Conservation (phyloP, 139 green algal species). For the Micromonas pusilla region DNA sequence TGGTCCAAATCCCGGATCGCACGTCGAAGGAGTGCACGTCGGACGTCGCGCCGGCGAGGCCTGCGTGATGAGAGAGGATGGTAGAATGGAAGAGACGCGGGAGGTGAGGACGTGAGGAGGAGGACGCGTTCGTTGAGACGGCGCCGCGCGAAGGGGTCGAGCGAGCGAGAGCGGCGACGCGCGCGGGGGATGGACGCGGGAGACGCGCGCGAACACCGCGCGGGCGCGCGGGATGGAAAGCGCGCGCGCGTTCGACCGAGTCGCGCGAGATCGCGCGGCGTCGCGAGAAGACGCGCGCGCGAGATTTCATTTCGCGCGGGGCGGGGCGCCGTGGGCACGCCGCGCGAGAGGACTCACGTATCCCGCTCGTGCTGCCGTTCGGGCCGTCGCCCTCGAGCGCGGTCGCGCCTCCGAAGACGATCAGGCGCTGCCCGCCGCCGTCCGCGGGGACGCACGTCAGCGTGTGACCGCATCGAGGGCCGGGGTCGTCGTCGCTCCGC, state of each 20-base stretch:
- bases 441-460: constrained; percentile 75
- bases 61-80: no score
- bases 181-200: no score
- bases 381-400: constrained; percentile 66
- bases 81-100: no score
- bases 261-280: no score
- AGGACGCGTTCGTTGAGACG: not conserved
- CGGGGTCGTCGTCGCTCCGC: constrained; percentile 39
- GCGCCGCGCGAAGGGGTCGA: not conserved
- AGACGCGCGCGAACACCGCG: no score
- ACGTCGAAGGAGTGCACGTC: constrained; percentile 93
- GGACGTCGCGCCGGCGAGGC: constrained; percentile 81
- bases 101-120: not conserved
- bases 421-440: constrained; percentile 58
- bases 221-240: no score
- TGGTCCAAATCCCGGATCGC: constrained; percentile 61
- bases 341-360: no score
- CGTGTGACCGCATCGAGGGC: constrained; percentile 83
- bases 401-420: constrained; percentile 86
- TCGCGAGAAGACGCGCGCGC: no score
- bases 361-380: not conserved
- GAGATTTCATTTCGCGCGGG: no score
- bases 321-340: no score
- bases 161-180: no score
- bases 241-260: no score